phyloP scores from a whole-genome alignment of 2,329 filamentous ascomycete genomes.

The Xylariaceae sp. region DNA sequence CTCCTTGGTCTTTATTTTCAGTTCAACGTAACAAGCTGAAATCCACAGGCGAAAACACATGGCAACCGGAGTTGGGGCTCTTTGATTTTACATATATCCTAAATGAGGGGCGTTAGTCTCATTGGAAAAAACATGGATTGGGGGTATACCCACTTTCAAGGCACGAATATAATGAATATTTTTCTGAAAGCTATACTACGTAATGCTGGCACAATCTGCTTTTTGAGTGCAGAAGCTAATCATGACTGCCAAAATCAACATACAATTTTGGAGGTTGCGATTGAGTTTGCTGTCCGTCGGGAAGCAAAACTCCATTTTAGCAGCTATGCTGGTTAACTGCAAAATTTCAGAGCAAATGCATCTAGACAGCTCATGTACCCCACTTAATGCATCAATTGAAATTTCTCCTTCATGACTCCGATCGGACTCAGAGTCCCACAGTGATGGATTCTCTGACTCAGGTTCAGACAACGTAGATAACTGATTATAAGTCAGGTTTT shows the following conservation, averaged over 20 bases:
- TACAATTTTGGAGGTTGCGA: no score
- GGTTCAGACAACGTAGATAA: background rate
- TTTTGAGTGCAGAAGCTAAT: no score
- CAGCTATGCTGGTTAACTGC: conserved; percentile 2
- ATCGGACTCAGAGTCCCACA: conserved; percentile 37
- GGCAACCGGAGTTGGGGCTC: background rate
- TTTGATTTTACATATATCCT: background rate
- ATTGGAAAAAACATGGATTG: background rate
- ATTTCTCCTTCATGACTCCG: conserved; percentile 33
- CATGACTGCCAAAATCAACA: no score
- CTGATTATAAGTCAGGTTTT: no score
- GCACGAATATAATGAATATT: background rate
- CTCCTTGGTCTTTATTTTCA: background rate
- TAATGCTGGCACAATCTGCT: no score
- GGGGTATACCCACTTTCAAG: background rate
- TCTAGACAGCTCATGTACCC: conserved; percentile 12
- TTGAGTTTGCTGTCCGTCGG: no score
- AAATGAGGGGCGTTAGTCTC: background rate
- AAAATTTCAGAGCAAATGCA: conserved; percentile 20
- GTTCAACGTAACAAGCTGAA: background rate
- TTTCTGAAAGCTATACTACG: no score
- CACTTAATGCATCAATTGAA: conserved; percentile 37
- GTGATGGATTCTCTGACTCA: conserved; percentile 20
- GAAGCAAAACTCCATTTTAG: no score
- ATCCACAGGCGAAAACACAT: background rate